A percentile compares a stretch with the other conserved stretches of the same genome.
phyloP scores from a whole-genome alignment of 768 basidiomycete genomes.

The Pulveroboletus ravenelii region DNA sequence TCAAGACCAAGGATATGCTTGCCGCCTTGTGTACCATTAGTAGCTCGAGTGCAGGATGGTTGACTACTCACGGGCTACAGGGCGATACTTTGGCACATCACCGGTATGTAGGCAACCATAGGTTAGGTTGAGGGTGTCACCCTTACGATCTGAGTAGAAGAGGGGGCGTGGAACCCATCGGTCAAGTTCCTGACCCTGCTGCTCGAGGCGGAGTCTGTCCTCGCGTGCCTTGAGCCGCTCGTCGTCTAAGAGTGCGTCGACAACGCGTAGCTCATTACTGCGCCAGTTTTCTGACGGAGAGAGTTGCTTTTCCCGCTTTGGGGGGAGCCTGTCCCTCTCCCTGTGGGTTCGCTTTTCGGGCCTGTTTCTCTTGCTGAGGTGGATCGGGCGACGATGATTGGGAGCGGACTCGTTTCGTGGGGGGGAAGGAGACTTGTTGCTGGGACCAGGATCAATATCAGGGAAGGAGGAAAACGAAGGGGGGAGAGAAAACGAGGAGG shows the following conservation, averaged over 20 bases:
- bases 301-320: constrained; percentile 29
- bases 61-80: constrained; percentile 49
- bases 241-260: constrained; percentile 21
- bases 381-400: constrained; percentile 6
- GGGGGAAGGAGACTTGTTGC: constrained; percentile 21
- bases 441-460: constrained; percentile 47
- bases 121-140: constrained; percentile 59
- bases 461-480: constrained; percentile 71
- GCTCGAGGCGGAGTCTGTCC: constrained; percentile 26
- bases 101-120: constrained; percentile 63
- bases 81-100: constrained; percentile 62
- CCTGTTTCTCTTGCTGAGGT: constrained; percentile 18
- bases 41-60: constrained; percentile 22
- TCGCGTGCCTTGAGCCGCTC: constrained; percentile 33
- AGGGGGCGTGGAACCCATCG: constrained; percentile 28
- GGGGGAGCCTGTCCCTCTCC: constrained; percentile 28
- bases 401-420: constrained; percentile 15
- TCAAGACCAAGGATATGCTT: constrained; percentile 61
- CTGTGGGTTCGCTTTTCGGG: constrained; percentile 19
- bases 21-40: constrained; percentile 46
- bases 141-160: constrained; percentile 65
- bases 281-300: constrained; percentile 25
- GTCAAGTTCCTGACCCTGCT: constrained; percentile 16
- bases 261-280: constrained; percentile 10
- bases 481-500: constrained; percentile 56